Conservation (phyloP, 345 rosid genomes). For the Conringia planisiliqua region DNA sequence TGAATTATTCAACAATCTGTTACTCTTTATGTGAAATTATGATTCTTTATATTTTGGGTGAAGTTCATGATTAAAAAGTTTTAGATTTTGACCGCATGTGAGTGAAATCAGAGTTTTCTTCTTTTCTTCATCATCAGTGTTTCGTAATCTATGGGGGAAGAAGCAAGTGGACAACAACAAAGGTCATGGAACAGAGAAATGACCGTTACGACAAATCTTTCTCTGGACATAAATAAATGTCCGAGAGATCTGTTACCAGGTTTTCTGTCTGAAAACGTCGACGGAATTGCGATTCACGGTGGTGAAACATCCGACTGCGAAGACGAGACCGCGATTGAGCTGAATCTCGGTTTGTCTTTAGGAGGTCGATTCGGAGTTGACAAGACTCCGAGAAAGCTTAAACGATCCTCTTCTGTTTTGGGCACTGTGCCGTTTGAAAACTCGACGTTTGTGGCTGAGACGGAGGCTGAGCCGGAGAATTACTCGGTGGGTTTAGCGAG, state of each 20-base stretch:
- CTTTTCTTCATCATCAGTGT: neutral
- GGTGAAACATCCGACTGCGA: conserved; percentile 23
- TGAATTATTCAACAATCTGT: neutral
- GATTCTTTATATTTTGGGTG: neutral
- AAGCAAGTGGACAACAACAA: conserved; percentile 42
- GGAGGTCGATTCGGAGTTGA: conserved; percentile 94
- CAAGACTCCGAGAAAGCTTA: conserved; percentile 50
- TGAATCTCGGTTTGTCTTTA: conserved; percentile 79
- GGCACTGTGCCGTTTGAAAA: conserved; percentile 31
- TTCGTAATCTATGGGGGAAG: conserved; percentile 51
- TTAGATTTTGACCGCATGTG: conserved; percentile 23
- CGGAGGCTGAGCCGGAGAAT: conserved; percentile 31
- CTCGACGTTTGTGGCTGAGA: neutral
- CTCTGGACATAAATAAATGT: conserved; percentile 53
- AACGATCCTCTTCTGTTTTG: conserved; percentile 74
- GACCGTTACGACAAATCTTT: conserved; percentile 40
- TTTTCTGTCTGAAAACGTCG: conserved; percentile 43
- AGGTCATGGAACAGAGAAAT: conserved; percentile 44
- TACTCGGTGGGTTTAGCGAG: conserved; percentile 52
- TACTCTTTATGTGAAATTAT: neutral
- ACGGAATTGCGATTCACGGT: conserved; percentile 13
- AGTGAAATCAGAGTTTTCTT: conserved; percentile 18
- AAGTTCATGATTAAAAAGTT: neutral
- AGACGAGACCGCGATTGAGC: conserved; percentile 55
- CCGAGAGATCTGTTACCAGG: conserved; percentile 82